These are phyloP conservation scores for Musa acuminata DNA, from an alignment of 176 grass and related monocot species.

Conservation along the genomic window DNA sequence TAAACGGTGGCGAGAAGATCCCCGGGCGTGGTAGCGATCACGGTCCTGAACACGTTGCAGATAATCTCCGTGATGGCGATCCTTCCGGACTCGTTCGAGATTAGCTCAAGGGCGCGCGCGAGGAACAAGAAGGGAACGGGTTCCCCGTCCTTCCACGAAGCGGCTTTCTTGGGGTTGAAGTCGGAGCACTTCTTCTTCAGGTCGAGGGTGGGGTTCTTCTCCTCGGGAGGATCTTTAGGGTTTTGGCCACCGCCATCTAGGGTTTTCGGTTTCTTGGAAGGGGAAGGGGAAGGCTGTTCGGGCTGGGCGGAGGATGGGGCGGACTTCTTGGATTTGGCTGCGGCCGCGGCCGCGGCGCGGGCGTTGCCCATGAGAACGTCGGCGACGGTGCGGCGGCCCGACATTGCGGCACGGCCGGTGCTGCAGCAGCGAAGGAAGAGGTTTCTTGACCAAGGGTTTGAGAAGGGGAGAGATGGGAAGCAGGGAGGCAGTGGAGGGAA, in stretches of 20 bases:
- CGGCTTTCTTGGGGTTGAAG: conserved; percentile 58
- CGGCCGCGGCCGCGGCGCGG: conserved; percentile 22
- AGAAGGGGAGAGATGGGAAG: conserved; percentile 4
- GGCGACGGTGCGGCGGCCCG: conserved; percentile 56
- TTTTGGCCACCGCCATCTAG: conserved; percentile 9
- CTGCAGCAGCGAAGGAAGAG: conserved; percentile 25
- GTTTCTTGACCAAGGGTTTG: conserved; percentile 1
- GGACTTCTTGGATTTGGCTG: background rate
- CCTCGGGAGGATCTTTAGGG: background rate
- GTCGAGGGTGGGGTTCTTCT: conserved; percentile 41
- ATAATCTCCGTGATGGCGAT: conserved; percentile 82
- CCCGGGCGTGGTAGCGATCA: conserved; percentile 65
- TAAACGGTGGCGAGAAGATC: conserved; percentile 87
- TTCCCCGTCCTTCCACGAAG: conserved; percentile 66
- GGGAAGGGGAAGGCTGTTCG: conserved; percentile 15
- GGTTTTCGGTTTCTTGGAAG: conserved; percentile 49
- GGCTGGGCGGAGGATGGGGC: background rate
- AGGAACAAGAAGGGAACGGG: conserved; percentile 83
- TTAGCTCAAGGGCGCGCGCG: conserved; percentile 75
- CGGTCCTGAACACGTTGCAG: conserved; percentile 74
- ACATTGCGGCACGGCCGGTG: conserved; percentile 24
- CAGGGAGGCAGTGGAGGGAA: background rate
- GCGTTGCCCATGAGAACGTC: conserved; percentile 90
- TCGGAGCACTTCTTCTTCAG: conserved; percentile 70
- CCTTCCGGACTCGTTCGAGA: conserved; percentile 74